Evolutionary conservation across 805 yeast genomes (phyloP).

Genomic region (Candida odintsovae): DNA sequence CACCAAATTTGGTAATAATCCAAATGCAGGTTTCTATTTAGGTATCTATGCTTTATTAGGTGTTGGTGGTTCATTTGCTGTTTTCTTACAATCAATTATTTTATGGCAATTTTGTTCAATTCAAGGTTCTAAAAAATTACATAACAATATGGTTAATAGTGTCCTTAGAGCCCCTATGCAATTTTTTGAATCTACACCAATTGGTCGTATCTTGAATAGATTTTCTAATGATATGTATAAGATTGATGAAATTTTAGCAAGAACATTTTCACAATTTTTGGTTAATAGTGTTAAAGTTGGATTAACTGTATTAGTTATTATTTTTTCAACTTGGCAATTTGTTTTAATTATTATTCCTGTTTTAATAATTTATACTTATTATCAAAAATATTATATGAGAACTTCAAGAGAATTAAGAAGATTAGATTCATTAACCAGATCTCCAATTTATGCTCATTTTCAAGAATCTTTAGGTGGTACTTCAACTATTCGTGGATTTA

Average conservation of each 20-base stretch:
- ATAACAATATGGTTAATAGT: slow-evolving; percentile 63
- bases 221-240: slow-evolving; percentile 88
- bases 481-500: slow-evolving; percentile 68
- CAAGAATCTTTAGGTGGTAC: slow-evolving; percentile 78
- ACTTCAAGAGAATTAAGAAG: slow-evolving; percentile 81
- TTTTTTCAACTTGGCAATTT: slow-evolving; percentile 85
- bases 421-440: slow-evolving; percentile 71
- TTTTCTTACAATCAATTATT: slow-evolving; percentile 60
- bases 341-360: slow-evolving; percentile 68
- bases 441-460: slow-evolving; percentile 80
- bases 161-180: slow-evolving; percentile 92
- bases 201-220: slow-evolving; percentile 86
- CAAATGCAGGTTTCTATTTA: slow-evolving; percentile 63
- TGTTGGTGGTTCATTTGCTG: slow-evolving; percentile 51
- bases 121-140: slow-evolving; percentile 72
- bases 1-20: slow-evolving; percentile 61
- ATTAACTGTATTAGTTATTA: slow-evolving; percentile 74
- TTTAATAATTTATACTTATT: slow-evolving; percentile 55
- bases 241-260: slow-evolving; percentile 72
- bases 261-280: slow-evolving; percentile 68
- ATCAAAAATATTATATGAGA: slow-evolving; percentile 70
- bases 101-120: slow-evolving; percentile 81
- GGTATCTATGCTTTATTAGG: slow-evolving; percentile 76
- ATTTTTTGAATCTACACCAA: slow-evolving; percentile 92
- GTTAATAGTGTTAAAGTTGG: slow-evolving; percentile 54